Evolutionary conservation across 169 alveolate genomes (phyloP), one percentile per base, ranked within the genome.

Genomic region (Plasmodium cynomolgi): DNA sequence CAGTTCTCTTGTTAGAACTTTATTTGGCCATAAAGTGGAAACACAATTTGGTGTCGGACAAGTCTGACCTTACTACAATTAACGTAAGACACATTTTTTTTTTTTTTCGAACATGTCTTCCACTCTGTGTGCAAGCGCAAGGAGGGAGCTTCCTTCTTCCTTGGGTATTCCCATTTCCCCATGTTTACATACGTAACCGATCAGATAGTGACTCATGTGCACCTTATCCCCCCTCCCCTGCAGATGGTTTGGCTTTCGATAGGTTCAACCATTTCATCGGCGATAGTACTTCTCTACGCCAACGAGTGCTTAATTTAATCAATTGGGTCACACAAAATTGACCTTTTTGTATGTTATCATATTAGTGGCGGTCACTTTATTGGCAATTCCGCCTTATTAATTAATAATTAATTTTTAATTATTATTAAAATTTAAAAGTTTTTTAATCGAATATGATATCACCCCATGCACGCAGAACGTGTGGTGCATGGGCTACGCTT

Each of bases 191-290:
- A 39, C 56, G 50, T 75, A 75, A 11, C 56, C 33, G 31, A 75
- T 2, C 56, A 75, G n/a, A 7, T 26, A 39, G n/a, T 75, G 47
- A 75, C 17, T 75, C 56, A 75, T 75, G n/a, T 26, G 15, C 26
- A 9, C 29, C 31, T 58, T 83, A 31, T 23, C 72, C 44, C 17
- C 71, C 73, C 1, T 9, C 37, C 29, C 54, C 11, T 83, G 39
- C 73, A 83, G 91, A 56, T 56, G 58, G 23, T 39, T 20, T 83
- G 91, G 91, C 39, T 56, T n/a, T 83, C 73, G 56, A 83, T 83
- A n/a, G 26, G 56, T 31, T 1, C 81, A 54, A 56, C 91, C 17
- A 2, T 58, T 54, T 56, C 47, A 1, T 83, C 91, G 44, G 26
- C 71, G 41, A 11, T 83, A 17, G 77, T 4, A 11, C 81, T 83